Base-by-base conservation (phyloP, 495 filamentous ascomycete species). In the Podospora anserina region DNA sequence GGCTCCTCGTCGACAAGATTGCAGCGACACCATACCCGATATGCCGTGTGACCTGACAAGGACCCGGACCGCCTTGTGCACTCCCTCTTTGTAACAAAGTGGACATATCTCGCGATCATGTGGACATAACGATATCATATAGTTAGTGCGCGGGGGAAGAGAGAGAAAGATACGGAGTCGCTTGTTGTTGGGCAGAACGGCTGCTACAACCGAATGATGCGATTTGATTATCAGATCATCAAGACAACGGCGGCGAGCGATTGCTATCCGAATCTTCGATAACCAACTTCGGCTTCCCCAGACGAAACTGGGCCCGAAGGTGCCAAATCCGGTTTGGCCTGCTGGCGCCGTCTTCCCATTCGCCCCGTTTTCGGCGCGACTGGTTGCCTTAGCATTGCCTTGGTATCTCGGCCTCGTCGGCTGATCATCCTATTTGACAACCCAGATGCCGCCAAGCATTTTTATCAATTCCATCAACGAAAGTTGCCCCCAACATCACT, bases 401-500 rank as follows among this genome's bases (percentile, higher is more conserved):
- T 49, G 39, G 39, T 11, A 49, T 49, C 39, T 49, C 39, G 39
- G 39, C 1, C 6, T 49, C 5, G 39, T 49, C 39, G 55, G 55
- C 18, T 58, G 55, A 58, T 58, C 13, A 58, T 58, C 55, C 55
- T 58, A 66, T 59, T 65, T 66, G 64, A 30, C 13, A 11, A 65
- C 68, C 67, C 67, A n/a, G 58, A 69, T 69, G 19, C 4, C 23
- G 55, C n/a, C 55, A 58, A 58, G 67, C 61, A 6, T 67, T 76
- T 71, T 77, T 77, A 74, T 77, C 75, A 69, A 66, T 74, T 72
- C 66, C 34, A 69, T 71, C 67, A 66, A 44, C 55, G n/a, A 49
- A 49, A 11, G 23, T 23, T 16, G 30, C 39, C 39, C 39, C 9
- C 39, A 16, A 49, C 15, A 49, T 49, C 39, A 49, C 13, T 49